Evolutionary conservation across 2,329 filamentous ascomycete genomes (phyloP).

Genomic region (Arthrinium puccinioides): DNA sequence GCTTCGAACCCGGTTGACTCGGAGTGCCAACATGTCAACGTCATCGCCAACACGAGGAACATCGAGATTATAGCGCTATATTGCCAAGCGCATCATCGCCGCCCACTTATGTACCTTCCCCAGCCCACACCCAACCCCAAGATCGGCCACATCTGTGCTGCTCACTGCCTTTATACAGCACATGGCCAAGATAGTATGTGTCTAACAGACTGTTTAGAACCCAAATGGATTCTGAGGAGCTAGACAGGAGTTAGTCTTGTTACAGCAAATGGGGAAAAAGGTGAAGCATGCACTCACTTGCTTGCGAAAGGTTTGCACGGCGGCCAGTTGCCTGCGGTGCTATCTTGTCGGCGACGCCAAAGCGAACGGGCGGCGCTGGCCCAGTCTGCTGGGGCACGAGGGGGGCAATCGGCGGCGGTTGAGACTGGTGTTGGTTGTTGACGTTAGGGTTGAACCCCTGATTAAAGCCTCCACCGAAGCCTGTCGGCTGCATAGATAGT

Average conservation of each 20-base stretch:
- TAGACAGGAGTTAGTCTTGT: too few species aligned
- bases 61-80: too few species aligned
- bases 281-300: conserved; percentile 68
- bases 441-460: conserved; percentile 37
- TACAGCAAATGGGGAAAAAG: conserved; percentile 6
- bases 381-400: conserved; percentile 74
- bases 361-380: conserved; percentile 79
- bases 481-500: conserved; percentile 43
- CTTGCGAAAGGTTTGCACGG: conserved; percentile 85
- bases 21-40: too few species aligned
- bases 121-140: too few species aligned
- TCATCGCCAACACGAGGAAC: too few species aligned
- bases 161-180: too few species aligned
- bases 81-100: too few species aligned
- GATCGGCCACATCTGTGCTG: too few species aligned
- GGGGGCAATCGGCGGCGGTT: conserved; percentile 51
- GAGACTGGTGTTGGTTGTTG: conserved; percentile 37
- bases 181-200: too few species aligned
- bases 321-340: conserved; percentile 80
- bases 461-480: conserved; percentile 38
- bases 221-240: conserved; percentile 49
- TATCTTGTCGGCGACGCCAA: conserved; percentile 79
- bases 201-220: conserved; percentile 23
- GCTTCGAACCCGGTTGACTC: too few species aligned
- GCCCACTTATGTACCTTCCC: too few species aligned